Conservation (phyloP, 192 early-diverging fungal genomes). For the Nowakowskiella sp. region DNA sequence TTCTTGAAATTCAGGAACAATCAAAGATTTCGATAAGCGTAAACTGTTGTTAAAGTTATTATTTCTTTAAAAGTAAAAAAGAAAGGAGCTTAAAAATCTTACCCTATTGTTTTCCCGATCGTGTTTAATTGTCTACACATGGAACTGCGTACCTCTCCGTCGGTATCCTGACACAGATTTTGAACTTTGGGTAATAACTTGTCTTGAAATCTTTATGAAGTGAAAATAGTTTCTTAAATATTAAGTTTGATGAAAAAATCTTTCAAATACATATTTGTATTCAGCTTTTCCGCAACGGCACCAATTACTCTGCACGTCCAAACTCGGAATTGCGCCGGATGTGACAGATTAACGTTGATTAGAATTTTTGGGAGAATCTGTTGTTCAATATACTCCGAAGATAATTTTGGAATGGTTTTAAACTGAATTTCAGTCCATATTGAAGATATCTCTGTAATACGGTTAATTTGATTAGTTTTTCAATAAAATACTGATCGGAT, state of each 20-base stretch:
- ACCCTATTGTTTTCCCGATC: slow-evolving; percentile 31
- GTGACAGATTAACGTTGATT: slow-evolving; percentile 28
- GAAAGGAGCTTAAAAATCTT: no score
- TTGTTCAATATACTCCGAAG: slow-evolving; percentile 29
- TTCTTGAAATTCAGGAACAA: slow-evolving; percentile 40
- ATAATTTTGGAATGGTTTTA: slow-evolving; percentile 23
- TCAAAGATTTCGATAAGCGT: slow-evolving; percentile 14
- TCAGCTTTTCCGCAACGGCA: slow-evolving; percentile 23
- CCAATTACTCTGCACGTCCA: slow-evolving; percentile 40
- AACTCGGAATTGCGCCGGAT: slow-evolving; percentile 36
- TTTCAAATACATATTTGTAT: slow-evolving; percentile 23
- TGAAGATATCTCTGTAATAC: slow-evolving; percentile 19
- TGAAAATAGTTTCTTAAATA: slow-evolving; percentile 1
- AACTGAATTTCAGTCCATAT: slow-evolving; percentile 40
- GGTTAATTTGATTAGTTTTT: no score
- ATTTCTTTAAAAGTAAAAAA: slow-evolving; percentile 6
- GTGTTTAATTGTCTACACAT: slow-evolving; percentile 42
- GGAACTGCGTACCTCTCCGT: slow-evolving; percentile 42
- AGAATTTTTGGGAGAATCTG: slow-evolving; percentile 35
- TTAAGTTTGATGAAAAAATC: not conserved
- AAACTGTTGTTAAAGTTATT: slow-evolving; percentile 18
- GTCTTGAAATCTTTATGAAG: slow-evolving; percentile 14
- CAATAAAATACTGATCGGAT: no score
- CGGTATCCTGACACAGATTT: slow-evolving; percentile 44
- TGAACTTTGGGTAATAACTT: slow-evolving; percentile 29